Percentiles rank a stretch among this genome's conserved stretches.
These are phyloP conservation scores for Eucalyptus pumila DNA, from an alignment of 345 rosid genomes.

Conservation along the genomic window DNA sequence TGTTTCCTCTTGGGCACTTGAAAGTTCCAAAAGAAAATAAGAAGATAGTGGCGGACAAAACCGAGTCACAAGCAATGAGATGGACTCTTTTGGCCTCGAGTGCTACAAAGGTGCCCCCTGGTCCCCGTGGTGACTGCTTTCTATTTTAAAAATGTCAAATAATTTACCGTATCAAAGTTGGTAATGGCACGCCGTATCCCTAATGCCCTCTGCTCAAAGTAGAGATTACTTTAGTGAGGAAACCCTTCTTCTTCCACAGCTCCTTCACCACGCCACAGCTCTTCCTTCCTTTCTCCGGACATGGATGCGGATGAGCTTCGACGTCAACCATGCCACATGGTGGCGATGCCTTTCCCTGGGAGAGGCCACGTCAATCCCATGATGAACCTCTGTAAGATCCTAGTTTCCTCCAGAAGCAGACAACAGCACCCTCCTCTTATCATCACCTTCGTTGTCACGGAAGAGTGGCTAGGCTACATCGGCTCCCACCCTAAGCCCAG, in stretches of 20 bases:
- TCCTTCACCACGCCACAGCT: background rate
- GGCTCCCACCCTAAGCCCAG: conserved; percentile 18
- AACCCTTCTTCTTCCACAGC: background rate
- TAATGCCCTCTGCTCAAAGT: background rate
- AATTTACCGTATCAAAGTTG: background rate
- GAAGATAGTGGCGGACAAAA: background rate
- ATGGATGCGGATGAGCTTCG: background rate
- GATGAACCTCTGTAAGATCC: conserved; percentile 47
- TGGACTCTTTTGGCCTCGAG: background rate
- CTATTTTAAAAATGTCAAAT: background rate
- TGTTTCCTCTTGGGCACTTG: background rate
- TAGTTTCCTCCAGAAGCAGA: conserved; percentile 6
- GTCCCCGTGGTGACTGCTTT: background rate
- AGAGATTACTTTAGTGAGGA: background rate
- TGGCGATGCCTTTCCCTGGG: conserved; percentile 56
- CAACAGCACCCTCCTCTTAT: conserved; percentile 1
- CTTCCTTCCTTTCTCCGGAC: background rate
- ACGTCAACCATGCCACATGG: conserved; percentile 16
- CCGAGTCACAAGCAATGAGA: background rate
- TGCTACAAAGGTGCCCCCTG: background rate
- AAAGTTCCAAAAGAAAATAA: background rate
- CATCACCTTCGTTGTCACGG: conserved; percentile 49
- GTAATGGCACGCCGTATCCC: background rate
- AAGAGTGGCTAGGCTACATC: conserved; percentile 57
- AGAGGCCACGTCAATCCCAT: conserved; percentile 65